phyloP scores from a whole-genome alignment of 495 filamentous ascomycete species.

The Pseudomonodictys pantanalensis region DNA sequence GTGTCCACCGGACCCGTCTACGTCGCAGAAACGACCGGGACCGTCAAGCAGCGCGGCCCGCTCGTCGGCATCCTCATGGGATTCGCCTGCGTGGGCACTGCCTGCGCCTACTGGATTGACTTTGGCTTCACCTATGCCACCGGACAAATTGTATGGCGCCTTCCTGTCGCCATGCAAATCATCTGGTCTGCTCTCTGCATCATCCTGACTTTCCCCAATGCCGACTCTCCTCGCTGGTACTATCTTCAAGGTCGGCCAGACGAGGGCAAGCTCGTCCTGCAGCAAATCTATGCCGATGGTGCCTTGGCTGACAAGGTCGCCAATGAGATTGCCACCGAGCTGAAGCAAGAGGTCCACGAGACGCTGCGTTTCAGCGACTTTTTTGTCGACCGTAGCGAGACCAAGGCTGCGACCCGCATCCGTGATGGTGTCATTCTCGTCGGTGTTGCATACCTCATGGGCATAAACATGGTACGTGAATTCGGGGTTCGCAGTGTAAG shows the following conservation, averaged over 20 bases:
- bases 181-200: constrained; percentile 13
- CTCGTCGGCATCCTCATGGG: constrained; percentile 5
- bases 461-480: constrained; percentile 29
- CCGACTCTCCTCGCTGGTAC: constrained; percentile 16
- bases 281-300: constrained; percentile 6
- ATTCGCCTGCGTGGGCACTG: constrained; percentile 4
- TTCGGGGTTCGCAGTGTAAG: too few relatives aligned
- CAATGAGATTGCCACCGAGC: constrained; percentile 1
- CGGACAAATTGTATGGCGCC: constrained; percentile 11
- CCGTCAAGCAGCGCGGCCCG: constrained; percentile 7
- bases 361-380: constrained; percentile 21
- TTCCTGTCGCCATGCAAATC: constrained; percentile 16
- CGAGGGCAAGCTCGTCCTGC: constrained; percentile 8
- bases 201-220: background rate
- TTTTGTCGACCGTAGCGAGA: constrained; percentile 19
- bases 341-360: constrained; percentile 5
- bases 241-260: background rate
- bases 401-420: constrained; percentile 27
- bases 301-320: constrained; percentile 11
- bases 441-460: constrained; percentile 27
- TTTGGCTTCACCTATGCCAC: constrained; percentile 18
- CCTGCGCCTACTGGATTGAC: constrained; percentile 22
- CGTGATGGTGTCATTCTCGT: constrained; percentile 27
- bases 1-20: constrained; percentile 7
- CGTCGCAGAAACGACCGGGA: constrained; percentile 13